A percentile compares a stretch with the other conserved stretches of the same genome.
These are phyloP conservation scores for Aspergillus carlsbadensis DNA, from an alignment of 495 filamentous ascomycete species.

Conservation along the genomic window DNA sequence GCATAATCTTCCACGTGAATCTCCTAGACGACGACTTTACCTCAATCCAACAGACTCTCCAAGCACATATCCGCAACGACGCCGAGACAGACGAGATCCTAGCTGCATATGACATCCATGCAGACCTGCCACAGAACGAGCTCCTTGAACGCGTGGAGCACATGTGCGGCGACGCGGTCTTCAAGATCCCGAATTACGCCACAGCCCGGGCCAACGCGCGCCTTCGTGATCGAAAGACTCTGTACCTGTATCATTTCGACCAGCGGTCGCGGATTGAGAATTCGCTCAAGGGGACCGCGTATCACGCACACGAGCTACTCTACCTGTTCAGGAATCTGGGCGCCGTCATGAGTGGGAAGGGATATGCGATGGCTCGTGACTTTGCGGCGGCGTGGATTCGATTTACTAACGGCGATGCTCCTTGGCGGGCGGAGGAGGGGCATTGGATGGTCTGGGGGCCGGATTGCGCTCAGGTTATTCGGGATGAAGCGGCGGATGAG, in stretches of 20 bases:
- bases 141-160: slow-evolving; percentile 26
- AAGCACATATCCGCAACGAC: slow-evolving; percentile 14
- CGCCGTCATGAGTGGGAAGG: slow-evolving; percentile 22
- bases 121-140: slow-evolving; percentile 5
- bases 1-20: slow-evolving; percentile 33
- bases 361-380: slow-evolving; percentile 22
- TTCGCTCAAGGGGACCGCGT: slow-evolving; percentile 27
- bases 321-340: slow-evolving; percentile 32
- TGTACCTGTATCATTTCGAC: slow-evolving; percentile 30
- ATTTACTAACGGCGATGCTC: slow-evolving; percentile 23
- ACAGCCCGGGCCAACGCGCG: slow-evolving; percentile 2
- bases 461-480: slow-evolving; percentile 12
- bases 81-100: slow-evolving; percentile 22
- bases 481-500: slow-evolving; percentile 27
- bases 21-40: slow-evolving; percentile 23
- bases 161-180: slow-evolving; percentile 33
- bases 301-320: slow-evolving; percentile 33
- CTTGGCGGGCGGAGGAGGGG: slow-evolving; percentile 15
- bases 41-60: slow-evolving; percentile 16
- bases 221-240: not conserved
- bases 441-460: slow-evolving; percentile 34
- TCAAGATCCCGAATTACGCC: slow-evolving; percentile 30
- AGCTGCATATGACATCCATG: slow-evolving; percentile 19
- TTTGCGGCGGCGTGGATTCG: slow-evolving; percentile 31
- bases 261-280: slow-evolving; percentile 30